Evolutionary conservation across 192 early-diverging fungal species (phyloP), one percentile per base, ranked within the genome.

Genomic region (Neocallimastix lanati): DNA sequence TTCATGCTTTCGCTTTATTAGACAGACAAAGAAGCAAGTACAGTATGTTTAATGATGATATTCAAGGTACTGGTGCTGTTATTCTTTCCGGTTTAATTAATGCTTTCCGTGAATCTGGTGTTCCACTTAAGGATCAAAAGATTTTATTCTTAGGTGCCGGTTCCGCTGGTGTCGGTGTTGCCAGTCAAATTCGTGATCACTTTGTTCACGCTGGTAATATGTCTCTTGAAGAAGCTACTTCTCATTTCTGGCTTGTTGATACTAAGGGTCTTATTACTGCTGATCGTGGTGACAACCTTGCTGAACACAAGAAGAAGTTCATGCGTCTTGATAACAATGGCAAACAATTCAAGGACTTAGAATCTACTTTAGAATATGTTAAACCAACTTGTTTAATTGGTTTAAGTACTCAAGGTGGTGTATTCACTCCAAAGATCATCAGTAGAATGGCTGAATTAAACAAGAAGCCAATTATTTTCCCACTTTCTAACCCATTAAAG

Each of bases 111-210:
- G 85, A 90, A 13, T 88, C 90, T 21, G 86, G 87, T 15, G 87
- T 96, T 58, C 87, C 86, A 3, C 87, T 94, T 33, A 79, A 83
- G 28, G 85, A 95, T 50, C 96, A 97, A 83, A 91, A 93, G 81
- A 91, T 98, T 81, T 86, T 99, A 80, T 98, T 98, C 84, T 93
- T 94, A 77, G 96, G 96, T 58, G 95, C 97, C 38, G 97, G 97
- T 9, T 94, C 94, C 0, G 97, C 97, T 33, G 96, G 93, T 76
- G 94, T 97, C 78, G 97, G 97, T 79, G 95, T 99, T 40, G 96
- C 96, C 80, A 93, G 91, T 82, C 95, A 96, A 84, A 86, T 96
- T 80, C 85, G 88, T 33, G 93, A 94, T 36, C 95, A 93, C 83
- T 93, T 98, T 79, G 84, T 90, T 28, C 85, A 88, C 37, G 92